Percentiles rank a stretch among this genome's conserved stretches.
Conservation (phyloP, 192 early-diverging fungal species). For the Mortierella alpina region DNA sequence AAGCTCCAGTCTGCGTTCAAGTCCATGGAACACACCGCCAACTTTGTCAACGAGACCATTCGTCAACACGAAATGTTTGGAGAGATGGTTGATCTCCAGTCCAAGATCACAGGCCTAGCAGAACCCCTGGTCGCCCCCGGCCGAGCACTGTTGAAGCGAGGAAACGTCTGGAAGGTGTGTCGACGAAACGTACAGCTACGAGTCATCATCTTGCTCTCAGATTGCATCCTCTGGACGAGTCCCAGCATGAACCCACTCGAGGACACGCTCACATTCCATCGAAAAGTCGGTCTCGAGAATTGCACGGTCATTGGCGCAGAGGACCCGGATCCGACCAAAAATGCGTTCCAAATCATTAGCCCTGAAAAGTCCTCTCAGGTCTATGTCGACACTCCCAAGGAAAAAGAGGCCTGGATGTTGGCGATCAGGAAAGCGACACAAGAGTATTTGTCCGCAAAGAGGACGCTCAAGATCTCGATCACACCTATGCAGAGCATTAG, state of each 20-base stretch:
- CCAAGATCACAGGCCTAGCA: conserved; percentile 68
- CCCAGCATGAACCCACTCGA: conserved; percentile 65
- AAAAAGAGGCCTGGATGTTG: conserved; percentile 74
- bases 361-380: conserved; percentile 85
- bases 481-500: conserved; percentile 44
- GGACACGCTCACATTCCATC: conserved; percentile 74
- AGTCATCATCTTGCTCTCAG: conserved; percentile 80
- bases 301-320: conserved; percentile 60
- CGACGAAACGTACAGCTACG: conserved; percentile 78
- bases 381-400: conserved; percentile 64
- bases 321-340: conserved; percentile 62
- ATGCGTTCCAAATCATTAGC: conserved; percentile 83
- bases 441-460: conserved; percentile 65
- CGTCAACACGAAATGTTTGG: conserved; percentile 81
- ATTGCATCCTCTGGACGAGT: conserved; percentile 81
- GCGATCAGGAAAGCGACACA: conserved; percentile 68
- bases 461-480: conserved; percentile 66
- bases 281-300: conserved; percentile 75
- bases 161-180: conserved; percentile 79
- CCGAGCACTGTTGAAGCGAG: conserved; percentile 71
- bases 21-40: conserved; percentile 76
- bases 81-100: conserved; percentile 77
- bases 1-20: conserved; percentile 71
- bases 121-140: conserved; percentile 80
- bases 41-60: conserved; percentile 83